phyloP scores from a whole-genome alignment of 169 alveolate genomes.

The Plasmodium vinckei region DNA sequence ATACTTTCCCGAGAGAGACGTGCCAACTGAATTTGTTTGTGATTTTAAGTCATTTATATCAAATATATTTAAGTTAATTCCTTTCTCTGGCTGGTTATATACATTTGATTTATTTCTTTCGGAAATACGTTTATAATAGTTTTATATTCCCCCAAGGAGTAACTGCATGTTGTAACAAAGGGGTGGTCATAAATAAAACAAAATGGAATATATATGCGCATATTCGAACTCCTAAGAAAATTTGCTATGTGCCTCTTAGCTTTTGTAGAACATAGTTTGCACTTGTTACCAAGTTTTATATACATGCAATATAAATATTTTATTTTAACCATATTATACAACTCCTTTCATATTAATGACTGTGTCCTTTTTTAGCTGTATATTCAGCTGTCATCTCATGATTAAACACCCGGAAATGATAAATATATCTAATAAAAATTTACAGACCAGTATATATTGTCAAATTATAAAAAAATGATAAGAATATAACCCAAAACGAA shows the following conservation, averaged over 20 bases:
- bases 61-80: slow-evolving; percentile 30
- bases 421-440: too few species aligned
- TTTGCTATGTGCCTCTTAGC: neutral
- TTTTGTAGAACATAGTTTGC: neutral
- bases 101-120: slow-evolving; percentile 32
- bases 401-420: too few species aligned
- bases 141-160: slow-evolving; percentile 24
- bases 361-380: too few species aligned
- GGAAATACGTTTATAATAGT: slow-evolving; percentile 35
- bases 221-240: too few species aligned
- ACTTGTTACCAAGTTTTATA: too few species aligned
- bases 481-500: too few species aligned
- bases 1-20: slow-evolving; percentile 52
- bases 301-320: too few species aligned
- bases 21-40: slow-evolving; percentile 42
- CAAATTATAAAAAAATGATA: too few species aligned
- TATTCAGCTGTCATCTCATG: too few species aligned
- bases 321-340: too few species aligned
- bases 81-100: slow-evolving; percentile 34
- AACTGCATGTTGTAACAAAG: slow-evolving; percentile 1
- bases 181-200: neutral
- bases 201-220: neutral
- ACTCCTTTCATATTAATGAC: too few species aligned
- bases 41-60: slow-evolving; percentile 57
- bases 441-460: too few species aligned